Percentiles rank a stretch among this genome's conserved stretches.
Evolutionary conservation across 345 rosid genomes (phyloP).

Genomic region (Eucalyptus tenuipes): DNA sequence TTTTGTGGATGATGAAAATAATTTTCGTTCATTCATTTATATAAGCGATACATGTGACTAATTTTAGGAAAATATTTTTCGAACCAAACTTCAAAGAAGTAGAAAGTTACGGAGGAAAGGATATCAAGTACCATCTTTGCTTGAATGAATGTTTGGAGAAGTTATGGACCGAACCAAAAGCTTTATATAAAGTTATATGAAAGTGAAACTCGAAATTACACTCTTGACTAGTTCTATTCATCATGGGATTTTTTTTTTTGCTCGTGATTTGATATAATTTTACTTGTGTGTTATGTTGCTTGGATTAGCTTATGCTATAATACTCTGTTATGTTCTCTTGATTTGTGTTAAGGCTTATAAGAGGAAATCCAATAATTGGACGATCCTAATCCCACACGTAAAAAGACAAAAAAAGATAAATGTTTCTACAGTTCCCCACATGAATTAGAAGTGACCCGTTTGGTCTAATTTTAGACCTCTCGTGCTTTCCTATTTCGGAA

Average conservation of each 20-base stretch:
- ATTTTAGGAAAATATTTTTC: too few species aligned
- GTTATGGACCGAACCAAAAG: too few species aligned
- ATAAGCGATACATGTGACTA: fast-evolving
- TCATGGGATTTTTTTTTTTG: too few species aligned
- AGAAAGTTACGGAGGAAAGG: not conserved
- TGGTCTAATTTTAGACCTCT: not conserved
- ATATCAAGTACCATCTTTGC: not conserved
- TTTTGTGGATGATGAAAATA: fast-evolving
- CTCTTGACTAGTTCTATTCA: too few species aligned
- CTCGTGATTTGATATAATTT: too few species aligned
- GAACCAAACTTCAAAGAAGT: not conserved
- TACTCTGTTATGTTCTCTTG: too few species aligned
- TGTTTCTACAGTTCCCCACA: not conserved
- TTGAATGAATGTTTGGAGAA: too few species aligned
- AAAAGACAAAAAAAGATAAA: not conserved
- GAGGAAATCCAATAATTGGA: not conserved
- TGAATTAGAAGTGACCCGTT: not conserved
- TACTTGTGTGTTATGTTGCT: too few species aligned
- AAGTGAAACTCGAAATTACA: too few species aligned
- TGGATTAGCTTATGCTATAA: too few species aligned
- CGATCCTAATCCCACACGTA: not conserved
- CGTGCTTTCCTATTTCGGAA: not conserved
- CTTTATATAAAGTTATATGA: too few species aligned
- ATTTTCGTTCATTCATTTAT: too few species aligned
- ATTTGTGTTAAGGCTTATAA: not conserved